These are phyloP conservation scores for Salmacisia buchloeana DNA, from an alignment of 1,284 basidiomycete genomes.

Conservation along the genomic window DNA sequence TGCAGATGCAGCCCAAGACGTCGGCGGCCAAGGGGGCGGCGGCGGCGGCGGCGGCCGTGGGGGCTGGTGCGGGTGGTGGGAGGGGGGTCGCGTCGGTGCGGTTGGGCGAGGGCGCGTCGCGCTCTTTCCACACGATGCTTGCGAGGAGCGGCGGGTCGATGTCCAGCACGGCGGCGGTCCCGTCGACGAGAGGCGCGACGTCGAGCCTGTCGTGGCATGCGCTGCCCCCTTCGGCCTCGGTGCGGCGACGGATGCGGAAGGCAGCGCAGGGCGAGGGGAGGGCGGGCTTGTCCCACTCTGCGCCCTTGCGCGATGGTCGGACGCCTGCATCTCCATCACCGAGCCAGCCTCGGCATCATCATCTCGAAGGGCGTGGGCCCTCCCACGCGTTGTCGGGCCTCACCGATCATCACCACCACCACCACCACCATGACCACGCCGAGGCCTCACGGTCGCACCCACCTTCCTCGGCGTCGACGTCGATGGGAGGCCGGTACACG, in stretches of 20 bases:
- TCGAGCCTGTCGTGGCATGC: constrained; percentile 66
- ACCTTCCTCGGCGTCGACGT: constrained; percentile 4
- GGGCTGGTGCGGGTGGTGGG: too few species aligned
- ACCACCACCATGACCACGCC: too few species aligned
- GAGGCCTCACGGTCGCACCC: too few species aligned
- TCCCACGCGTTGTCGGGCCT: neutral
- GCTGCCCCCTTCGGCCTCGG: constrained; percentile 84
- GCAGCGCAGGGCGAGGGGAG: constrained; percentile 69
- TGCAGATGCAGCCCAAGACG: constrained; percentile 43
- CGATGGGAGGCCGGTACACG: constrained; percentile 20
- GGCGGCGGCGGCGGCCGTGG: too few species aligned
- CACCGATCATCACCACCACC: neutral
- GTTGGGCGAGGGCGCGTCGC: neutral
- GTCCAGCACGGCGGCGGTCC: constrained; percentile 58
- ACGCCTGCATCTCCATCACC: constrained; percentile 50
- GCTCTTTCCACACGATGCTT: constrained; percentile 12
- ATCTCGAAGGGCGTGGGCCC: neutral
- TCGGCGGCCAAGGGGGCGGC: neutral
- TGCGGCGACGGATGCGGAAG: constrained; percentile 60
- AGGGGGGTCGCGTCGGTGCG: too few species aligned
- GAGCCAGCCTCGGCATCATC: neutral
- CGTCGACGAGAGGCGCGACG: constrained; percentile 66
- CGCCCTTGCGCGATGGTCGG: constrained; percentile 90
- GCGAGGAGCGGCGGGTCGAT: neutral
- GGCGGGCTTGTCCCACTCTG: constrained; percentile 86